Base-by-base conservation (phyloP, 163 green algal genomes). In the Volvox carteri region DNA sequence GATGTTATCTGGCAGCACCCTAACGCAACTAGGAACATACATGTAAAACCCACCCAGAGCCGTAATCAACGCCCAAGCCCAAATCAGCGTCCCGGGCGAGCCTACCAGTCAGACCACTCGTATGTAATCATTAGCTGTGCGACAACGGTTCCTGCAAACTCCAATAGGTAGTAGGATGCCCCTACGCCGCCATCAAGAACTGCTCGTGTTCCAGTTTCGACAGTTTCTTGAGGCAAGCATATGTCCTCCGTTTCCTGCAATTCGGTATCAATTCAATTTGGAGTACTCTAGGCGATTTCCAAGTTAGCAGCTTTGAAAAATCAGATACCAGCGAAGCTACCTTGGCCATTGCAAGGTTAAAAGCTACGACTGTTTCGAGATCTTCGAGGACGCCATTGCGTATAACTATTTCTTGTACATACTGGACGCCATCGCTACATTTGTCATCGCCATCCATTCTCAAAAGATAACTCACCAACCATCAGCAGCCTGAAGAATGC, bases 61-160 rank as follows among this genome's bases (percentile, higher is more conserved):
- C n/a, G n/a, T n/a, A n/a, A n/a, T n/a, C n/a, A n/a, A n/a, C n/a
- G n/a, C n/a, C n/a, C n/a, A n/a, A n/a, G n/a, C n/a, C n/a, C n/a
- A n/a, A n/a, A n/a, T n/a, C n/a, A 74, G 62, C 12, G n/a, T 23
- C n/a, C 37, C n/a, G 37, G 62, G 62, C 62, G 37, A 35, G 9
- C 67, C 28, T 65, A 90, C 92, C 92, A 95, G 50, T 94, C 92
- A 37, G 81, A 92, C 93, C 93, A 95, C 65, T 95, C 92, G 58
- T 79, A 90, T 30, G 92, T 95, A 39, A 95, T 94, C 89, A 95
- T 92, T 21, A 95, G 90, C 67, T 94, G 91, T 2, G 81, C 92
- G 14, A 93, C 92, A 42, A 93, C 67, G 6, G 86, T 25, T 1
- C 83, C 78, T 4, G 9, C 62, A 2, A 68, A 6, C 25, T 88